phyloP scores from a whole-genome alignment of 2,329 filamentous ascomycete genomes.

The Didymosphaeria variabile region DNA sequence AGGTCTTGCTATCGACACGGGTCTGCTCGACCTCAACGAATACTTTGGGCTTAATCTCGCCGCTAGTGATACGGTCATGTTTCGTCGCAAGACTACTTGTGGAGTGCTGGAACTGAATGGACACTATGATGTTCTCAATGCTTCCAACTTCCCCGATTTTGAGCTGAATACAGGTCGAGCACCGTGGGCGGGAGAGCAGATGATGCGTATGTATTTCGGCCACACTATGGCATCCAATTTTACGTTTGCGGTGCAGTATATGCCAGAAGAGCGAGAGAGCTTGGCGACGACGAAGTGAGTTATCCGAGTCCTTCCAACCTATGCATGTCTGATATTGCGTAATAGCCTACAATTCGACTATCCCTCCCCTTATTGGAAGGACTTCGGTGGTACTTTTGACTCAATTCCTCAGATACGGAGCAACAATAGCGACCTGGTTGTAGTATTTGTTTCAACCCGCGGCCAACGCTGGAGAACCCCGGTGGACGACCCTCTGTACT shows the following conservation, averaged over 20 bases:
- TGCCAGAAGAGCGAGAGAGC: neutral
- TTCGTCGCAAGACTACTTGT: constrained; percentile 18
- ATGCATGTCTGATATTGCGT: neutral
- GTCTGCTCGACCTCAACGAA: constrained; percentile 21
- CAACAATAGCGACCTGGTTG: neutral
- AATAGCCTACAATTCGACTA: neutral
- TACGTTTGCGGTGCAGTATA: neutral
- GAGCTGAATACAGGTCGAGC: neutral
- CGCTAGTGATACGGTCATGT: constrained; percentile 12
- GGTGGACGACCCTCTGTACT: constrained; percentile 18
- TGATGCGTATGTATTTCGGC: neutral
- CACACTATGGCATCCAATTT: neutral
- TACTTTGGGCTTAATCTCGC: constrained; percentile 18
- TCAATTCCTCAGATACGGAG: neutral
- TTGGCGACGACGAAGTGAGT: neutral
- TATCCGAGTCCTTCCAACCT: neutral
- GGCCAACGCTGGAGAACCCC: constrained; percentile 2
- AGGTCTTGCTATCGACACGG: constrained; percentile 22
- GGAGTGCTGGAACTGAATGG: constrained; percentile 8
- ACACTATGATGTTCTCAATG: neutral
- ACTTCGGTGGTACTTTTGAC: neutral
- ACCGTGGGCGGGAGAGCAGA: neutral
- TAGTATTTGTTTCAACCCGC: neutral
- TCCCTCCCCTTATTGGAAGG: neutral
- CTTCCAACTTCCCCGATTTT: neutral